These are phyloP conservation scores for Fusarium denticulatum DNA, from an alignment of 2,329 filamentous ascomycete species.

Conservation along the genomic window DNA sequence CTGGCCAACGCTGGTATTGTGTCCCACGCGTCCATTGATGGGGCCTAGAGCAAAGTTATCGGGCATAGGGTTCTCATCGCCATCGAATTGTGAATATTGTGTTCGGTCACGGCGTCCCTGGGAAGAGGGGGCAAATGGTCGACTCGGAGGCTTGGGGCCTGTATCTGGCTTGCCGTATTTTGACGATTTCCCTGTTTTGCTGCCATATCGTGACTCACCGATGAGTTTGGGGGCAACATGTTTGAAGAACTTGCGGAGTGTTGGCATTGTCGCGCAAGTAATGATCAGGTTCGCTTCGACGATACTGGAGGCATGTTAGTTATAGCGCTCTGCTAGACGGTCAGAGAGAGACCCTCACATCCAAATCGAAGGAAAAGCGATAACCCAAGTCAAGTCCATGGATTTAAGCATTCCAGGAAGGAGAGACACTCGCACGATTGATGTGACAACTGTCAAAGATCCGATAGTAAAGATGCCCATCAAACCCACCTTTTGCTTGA, in stretches of 20 bases:
- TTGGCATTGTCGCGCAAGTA: slow-evolving; percentile 54
- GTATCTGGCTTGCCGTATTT: slow-evolving; percentile 31
- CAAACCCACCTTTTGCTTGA: slow-evolving; percentile 58
- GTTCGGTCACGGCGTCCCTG: slow-evolving; percentile 30
- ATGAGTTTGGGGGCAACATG: slow-evolving; percentile 50
- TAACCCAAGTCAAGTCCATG: slow-evolving; percentile 45
- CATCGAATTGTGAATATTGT: slow-evolving; percentile 37
- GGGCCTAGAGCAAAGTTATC: slow-evolving; percentile 22
- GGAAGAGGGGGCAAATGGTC: slow-evolving; percentile 8
- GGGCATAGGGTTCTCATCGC: slow-evolving; percentile 3
- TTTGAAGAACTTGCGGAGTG: slow-evolving; percentile 52
- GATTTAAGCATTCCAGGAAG: slow-evolving; percentile 42
- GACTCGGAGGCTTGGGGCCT: slow-evolving; percentile 16
- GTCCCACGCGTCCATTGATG: slow-evolving; percentile 11
- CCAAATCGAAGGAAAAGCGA: slow-evolving; percentile 44
- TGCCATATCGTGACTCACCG: slow-evolving; percentile 40
- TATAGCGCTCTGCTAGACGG: no score
- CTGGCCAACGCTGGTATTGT: slow-evolving; percentile 23
- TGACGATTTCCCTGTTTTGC: slow-evolving; percentile 28
- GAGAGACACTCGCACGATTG: slow-evolving; percentile 44
- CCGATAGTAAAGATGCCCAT: slow-evolving; percentile 57
- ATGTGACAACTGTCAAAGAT: slow-evolving; percentile 49
- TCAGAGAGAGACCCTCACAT: slow-evolving; percentile 35
- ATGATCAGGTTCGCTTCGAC: slow-evolving; percentile 54
- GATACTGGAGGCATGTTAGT: slow-evolving; percentile 11